These are phyloP conservation scores for Venturia oleaginea DNA, from an alignment of 2,329 filamentous ascomycete species.

Conservation along the genomic window DNA sequence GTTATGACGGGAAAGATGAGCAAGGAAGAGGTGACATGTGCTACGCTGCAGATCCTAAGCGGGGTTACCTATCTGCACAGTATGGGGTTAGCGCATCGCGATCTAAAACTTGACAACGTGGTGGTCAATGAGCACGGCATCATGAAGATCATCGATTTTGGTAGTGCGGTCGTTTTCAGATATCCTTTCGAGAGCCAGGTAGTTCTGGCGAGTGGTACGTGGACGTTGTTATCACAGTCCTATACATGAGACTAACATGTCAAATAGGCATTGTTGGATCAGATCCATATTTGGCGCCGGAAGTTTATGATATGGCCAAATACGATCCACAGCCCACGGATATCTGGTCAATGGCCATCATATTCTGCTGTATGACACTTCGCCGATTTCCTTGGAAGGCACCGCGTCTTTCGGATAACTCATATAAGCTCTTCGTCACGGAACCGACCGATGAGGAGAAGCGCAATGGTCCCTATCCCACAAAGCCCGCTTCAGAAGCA, in stretches of 20 bases:
- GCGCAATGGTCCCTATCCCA: slow-evolving; percentile 16
- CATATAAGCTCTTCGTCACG: slow-evolving; percentile 85
- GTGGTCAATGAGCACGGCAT: slow-evolving; percentile 94
- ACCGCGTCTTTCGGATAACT: slow-evolving; percentile 83
- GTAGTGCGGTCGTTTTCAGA: slow-evolving; percentile 90
- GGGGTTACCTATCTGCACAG: slow-evolving; percentile 91
- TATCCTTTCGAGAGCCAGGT: slow-evolving; percentile 94
- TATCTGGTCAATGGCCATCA: slow-evolving; percentile 97
- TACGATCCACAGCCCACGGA: slow-evolving; percentile 93
- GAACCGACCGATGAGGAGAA: slow-evolving; percentile 50
- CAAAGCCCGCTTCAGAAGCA: slow-evolving; percentile 26
- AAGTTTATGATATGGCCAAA: slow-evolving; percentile 87
- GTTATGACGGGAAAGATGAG: slow-evolving; percentile 99
- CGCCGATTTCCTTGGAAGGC: slow-evolving; percentile 96
- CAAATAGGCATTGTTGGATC: slow-evolving; percentile 65
- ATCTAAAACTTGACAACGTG: slow-evolving; percentile 95
- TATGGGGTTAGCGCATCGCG: slow-evolving; percentile 88
- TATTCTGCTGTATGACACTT: slow-evolving; percentile 97
- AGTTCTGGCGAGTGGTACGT: slow-evolving; percentile 69
- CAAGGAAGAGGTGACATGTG: slow-evolving; percentile 80
- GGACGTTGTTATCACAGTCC: neutral
- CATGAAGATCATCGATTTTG: slow-evolving; percentile 99
- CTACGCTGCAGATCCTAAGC: slow-evolving; percentile 87
- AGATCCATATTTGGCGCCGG: slow-evolving; percentile 91
- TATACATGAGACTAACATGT: neutral